Base-by-base conservation (phyloP, 352 stramenopile species). In the Phytophthora citricola region DNA sequence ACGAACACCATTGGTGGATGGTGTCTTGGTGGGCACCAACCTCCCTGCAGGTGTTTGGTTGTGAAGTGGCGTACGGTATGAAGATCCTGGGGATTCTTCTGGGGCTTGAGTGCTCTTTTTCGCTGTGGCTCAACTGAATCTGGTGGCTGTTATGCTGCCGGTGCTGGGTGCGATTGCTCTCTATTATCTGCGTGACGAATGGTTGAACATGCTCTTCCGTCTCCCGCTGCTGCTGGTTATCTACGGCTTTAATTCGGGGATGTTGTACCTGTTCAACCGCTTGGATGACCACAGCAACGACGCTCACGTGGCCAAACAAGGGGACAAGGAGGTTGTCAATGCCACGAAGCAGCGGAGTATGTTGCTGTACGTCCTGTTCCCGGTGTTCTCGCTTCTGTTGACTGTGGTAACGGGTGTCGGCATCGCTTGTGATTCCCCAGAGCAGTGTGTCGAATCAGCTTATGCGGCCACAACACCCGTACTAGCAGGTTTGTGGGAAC, bases 181-280 rank as follows among this genome's bases (percentile, higher is more conserved):
- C 2, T 94, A 92, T 57, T 76, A 87, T 48, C 32, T 94, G 20
- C 79, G 87, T 22, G 75, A 78, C 29, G 83, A 89, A 71, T 94
- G 87, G 87, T 77, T 91, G 69, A 92, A 91, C 68, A 93, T 94
- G 84, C 55, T 93, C 15, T 79, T 92, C 26, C 78, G 87, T 2
- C 61, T 90, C 9, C 87, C 87, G 20, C 72, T 90, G 29, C 48
- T 92, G 46, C 66, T 85, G 5, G 63, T 91, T n/a, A 79, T 93
- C 38, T 89, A 91, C 61, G 79, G 71, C 27, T 92, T 90, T 66
- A 94, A 94, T 66, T 80, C 71, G 41, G 73, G 69, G 17, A 66
- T 79, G 47, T 55, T 92, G 2, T 90, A 85, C 66, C 50, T 85
- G 22, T 64, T 87, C 32, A 88, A 91, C 50, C 70, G 53, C 58